These are phyloP conservation scores for Zygosaccharomyces pseudobailii DNA, from an alignment of 1,139 yeast species.

Conservation along the genomic window DNA sequence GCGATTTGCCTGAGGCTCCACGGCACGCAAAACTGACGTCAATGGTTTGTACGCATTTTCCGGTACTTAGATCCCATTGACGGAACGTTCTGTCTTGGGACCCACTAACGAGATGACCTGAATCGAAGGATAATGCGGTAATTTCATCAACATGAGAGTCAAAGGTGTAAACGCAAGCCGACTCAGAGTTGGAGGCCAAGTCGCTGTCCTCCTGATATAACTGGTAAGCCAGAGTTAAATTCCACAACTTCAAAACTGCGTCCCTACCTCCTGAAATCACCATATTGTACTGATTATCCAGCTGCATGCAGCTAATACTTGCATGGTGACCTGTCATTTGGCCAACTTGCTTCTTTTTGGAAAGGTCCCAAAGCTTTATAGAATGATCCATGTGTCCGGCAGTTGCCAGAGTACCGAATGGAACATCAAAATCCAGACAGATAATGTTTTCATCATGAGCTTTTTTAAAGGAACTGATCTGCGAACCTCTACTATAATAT, in stretches of 20 bases:
- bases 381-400: slow-evolving; percentile 72
- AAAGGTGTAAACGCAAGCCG: slow-evolving; percentile 42
- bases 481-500: slow-evolving; percentile 54
- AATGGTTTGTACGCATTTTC: slow-evolving; percentile 43
- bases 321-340: slow-evolving; percentile 52
- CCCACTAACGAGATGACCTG: slow-evolving; percentile 67
- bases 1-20: slow-evolving; percentile 8
- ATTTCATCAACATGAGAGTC: slow-evolving; percentile 62
- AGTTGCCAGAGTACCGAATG: slow-evolving; percentile 69
- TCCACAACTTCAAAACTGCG: slow-evolving; percentile 60
- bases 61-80: slow-evolving; percentile 84
- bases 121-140: slow-evolving; percentile 56
- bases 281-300: slow-evolving; percentile 44
- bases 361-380: slow-evolving; percentile 80
- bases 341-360: slow-evolving; percentile 47
- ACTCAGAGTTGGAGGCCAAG: slow-evolving; percentile 12
- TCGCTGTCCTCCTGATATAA: slow-evolving; percentile 29
- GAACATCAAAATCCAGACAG: slow-evolving; percentile 60
- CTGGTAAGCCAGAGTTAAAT: slow-evolving; percentile 35
- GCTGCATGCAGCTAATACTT: slow-evolving; percentile 52
- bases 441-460: slow-evolving; percentile 52
- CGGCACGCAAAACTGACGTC: slow-evolving; percentile 28
- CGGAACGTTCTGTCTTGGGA: slow-evolving; percentile 81
- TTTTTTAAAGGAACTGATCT: slow-evolving; percentile 42
- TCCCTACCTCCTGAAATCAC: slow-evolving; percentile 62